phyloP scores from a whole-genome alignment of 83 land plant species.

The Thuja plicata region DNA sequence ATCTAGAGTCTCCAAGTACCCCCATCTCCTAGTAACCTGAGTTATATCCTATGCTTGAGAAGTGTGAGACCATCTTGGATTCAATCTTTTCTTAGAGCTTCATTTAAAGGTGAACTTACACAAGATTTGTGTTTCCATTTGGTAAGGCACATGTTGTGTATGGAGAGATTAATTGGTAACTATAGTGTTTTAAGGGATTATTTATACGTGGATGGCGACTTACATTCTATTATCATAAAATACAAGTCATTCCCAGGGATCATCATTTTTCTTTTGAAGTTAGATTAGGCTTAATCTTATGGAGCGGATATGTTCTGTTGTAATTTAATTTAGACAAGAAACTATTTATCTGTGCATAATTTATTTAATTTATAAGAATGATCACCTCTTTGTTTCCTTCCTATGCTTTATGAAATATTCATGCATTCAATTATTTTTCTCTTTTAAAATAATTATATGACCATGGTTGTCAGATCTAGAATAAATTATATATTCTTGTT shows the following conservation, averaged over 20 bases:
- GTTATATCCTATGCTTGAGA: neutral
- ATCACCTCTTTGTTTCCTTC: neutral
- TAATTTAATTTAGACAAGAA: neutral
- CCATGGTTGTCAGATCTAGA: neutral
- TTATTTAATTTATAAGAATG: neutral
- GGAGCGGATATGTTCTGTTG: neutral
- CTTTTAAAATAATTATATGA: neutral
- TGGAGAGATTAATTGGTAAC: neutral
- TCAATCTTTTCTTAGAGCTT: neutral
- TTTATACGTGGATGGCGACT: neutral
- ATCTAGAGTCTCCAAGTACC: too few relatives aligned
- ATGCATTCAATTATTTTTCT: neutral
- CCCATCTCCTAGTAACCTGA: too few relatives aligned
- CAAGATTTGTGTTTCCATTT: neutral
- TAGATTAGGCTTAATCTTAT: neutral
- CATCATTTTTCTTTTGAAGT: neutral
- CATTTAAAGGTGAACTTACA: neutral
- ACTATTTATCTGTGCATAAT: neutral
- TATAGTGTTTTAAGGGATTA: neutral
- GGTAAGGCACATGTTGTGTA: neutral
- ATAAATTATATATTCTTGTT: neutral
- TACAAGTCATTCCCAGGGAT: neutral
- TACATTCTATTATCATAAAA: neutral
- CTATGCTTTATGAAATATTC: neutral
- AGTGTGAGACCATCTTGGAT: neutral